A percentile compares a stretch with the other conserved stretches of the same genome.
phyloP scores from a whole-genome alignment of 352 stramenopile species.

The Phytophthora chlamydospora region DNA sequence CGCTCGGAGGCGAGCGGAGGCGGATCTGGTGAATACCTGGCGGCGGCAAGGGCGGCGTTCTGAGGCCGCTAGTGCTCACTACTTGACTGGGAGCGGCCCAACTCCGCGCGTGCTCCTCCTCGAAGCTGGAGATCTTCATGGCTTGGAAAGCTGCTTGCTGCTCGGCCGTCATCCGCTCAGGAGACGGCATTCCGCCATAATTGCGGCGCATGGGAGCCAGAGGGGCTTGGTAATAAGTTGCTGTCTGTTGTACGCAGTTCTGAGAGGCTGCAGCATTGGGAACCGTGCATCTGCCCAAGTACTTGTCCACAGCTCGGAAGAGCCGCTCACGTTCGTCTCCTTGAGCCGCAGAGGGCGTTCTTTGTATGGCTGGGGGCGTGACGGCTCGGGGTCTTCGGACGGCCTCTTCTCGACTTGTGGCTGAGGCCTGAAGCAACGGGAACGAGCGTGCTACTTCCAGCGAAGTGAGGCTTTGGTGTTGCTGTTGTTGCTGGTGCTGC shows the following conservation, averaged over 20 bases:
- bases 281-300: slow-evolving; percentile 23
- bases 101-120: slow-evolving; percentile 28
- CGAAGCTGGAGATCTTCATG: slow-evolving; percentile 43
- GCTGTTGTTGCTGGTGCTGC: slow-evolving; percentile 12
- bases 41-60: slow-evolving; percentile 1
- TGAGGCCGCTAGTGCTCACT: slow-evolving; percentile 3
- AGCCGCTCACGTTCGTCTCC: slow-evolving; percentile 45
- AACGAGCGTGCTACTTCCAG: slow-evolving; percentile 46
- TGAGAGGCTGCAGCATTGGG: not conserved
- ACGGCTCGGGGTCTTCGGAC: slow-evolving; percentile 1
- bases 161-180: slow-evolving; percentile 32
- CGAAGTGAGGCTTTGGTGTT: not conserved
- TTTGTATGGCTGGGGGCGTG: not conserved
- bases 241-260: slow-evolving; percentile 14
- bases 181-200: slow-evolving; percentile 29
- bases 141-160: slow-evolving; percentile 44
- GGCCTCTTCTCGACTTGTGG: not conserved
- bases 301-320: slow-evolving; percentile 66
- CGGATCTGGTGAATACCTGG: slow-evolving; percentile 21
- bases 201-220: slow-evolving; percentile 1
- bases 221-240: slow-evolving; percentile 20
- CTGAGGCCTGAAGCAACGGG: slow-evolving; percentile 42
- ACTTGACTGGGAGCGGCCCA: slow-evolving; percentile 21
- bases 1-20: slow-evolving; percentile 21
- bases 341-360: not conserved